Percentiles rank a stretch among this genome's conserved stretches.
These are phyloP conservation scores for Cichorium intybus DNA, from an alignment of 140 eudicot genomes.

Conservation along the genomic window DNA sequence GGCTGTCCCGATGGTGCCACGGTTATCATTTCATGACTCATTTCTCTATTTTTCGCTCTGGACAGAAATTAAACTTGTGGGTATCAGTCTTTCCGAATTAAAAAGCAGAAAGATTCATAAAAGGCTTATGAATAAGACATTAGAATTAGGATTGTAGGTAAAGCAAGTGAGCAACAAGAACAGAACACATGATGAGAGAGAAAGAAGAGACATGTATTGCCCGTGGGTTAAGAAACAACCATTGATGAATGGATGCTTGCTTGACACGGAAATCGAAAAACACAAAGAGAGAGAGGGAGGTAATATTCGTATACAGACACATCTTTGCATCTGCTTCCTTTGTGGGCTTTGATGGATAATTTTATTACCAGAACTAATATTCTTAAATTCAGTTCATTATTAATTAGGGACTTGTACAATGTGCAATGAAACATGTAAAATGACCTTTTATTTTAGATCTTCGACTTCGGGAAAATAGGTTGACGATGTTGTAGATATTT, in stretches of 20 bases:
- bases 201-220: constrained; percentile 19
- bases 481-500: constrained; percentile 10
- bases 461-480: neutral
- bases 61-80: neutral
- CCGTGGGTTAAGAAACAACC: constrained; percentile 34
- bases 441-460: neutral
- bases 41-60: neutral
- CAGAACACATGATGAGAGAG: constrained; percentile 16
- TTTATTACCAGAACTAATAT: neutral
- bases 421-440: neutral
- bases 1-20: constrained; percentile 17
- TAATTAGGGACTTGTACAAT: neutral
- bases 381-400: neutral
- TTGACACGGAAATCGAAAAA: constrained; percentile 50
- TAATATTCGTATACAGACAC: neutral
- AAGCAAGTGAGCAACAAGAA: constrained; percentile 13
- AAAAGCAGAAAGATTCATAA: neutral
- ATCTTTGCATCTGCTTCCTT: constrained; percentile 11
- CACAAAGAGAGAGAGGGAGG: constrained; percentile 2
- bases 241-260: constrained; percentile 40
- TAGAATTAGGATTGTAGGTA: constrained; percentile 19
- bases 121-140: neutral
- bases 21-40: constrained; percentile 49
- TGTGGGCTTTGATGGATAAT: constrained; percentile 10
- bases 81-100: neutral